Evolutionary conservation across 2,329 filamentous ascomycete species (phyloP).

Genomic region (Geosmithia morbida): DNA sequence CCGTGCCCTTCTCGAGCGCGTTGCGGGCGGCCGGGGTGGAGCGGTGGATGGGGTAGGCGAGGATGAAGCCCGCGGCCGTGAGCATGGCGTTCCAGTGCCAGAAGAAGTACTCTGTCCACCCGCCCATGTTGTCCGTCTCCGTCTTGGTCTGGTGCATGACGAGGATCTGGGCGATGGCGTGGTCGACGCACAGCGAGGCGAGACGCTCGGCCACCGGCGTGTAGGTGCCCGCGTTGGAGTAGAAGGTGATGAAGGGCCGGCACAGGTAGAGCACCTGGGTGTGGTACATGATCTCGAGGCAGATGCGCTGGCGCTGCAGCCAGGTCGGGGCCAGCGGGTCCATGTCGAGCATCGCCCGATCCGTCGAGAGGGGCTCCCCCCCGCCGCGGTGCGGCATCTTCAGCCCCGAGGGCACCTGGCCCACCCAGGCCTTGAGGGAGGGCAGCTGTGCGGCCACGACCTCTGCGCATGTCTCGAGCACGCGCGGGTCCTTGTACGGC

Average conservation of each 20-base stretch:
- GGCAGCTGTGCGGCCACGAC: conserved; percentile 11
- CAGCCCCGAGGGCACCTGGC: conserved; percentile 19
- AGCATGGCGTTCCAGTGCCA: conserved; percentile 16
- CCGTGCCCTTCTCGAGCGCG: conserved; percentile 20
- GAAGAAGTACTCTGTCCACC: conserved; percentile 11
- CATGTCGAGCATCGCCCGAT: conserved; percentile 14
- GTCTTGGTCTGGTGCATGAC: conserved; percentile 12
- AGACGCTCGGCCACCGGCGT: conserved; percentile 10
- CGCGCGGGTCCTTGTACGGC: conserved; percentile 9
- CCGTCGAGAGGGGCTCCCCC: conserved; percentile 20
- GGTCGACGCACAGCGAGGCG: conserved; percentile 10
- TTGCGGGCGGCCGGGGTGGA: conserved; percentile 7
- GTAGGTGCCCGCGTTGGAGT: conserved; percentile 3
- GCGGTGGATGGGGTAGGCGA: conserved; percentile 13
- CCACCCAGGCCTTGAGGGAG: conserved; percentile 14
- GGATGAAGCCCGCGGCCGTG: conserved; percentile 16
- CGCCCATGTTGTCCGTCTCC: conserved; percentile 12
- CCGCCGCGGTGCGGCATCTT: conserved; percentile 18
- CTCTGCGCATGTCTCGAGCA: conserved; percentile 12
- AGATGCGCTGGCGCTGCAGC: conserved; percentile 24
- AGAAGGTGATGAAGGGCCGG: conserved; percentile 23
- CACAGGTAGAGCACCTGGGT: conserved; percentile 20
- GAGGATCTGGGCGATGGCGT: conserved; percentile 11
- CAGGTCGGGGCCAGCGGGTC: conserved; percentile 20
- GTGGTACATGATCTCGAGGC: conserved; percentile 27